Evolutionary conservation across 164 flowering plant genomes (phyloP), one percentile per base, ranked within the genome.

Genomic region (Aristolochia californica): DNA sequence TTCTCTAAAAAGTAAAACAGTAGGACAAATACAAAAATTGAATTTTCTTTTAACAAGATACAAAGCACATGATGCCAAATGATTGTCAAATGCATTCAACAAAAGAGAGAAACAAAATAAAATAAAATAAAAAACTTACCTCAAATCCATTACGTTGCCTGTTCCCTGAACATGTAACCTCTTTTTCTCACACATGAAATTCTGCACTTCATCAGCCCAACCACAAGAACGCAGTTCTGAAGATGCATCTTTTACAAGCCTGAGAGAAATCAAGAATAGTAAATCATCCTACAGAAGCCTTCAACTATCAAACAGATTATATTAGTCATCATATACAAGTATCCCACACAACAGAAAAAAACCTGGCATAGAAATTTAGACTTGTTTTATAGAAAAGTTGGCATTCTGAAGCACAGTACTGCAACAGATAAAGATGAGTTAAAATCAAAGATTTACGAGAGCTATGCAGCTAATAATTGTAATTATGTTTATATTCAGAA

Each of bases 131-230:
- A 28, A 38, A 45, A 13, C 17, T 79, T 73, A 91, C 98, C 80
- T 86, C 44, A 63, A 63, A 20, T 82, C 82, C 59, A 45, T 38
- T 48, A 17, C 17, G 55, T 40, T 52, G 50, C 74, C 77, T 26
- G 64, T 65, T 59, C 72, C 63, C 53, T 51, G 63, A 49, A 65
- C 48, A 68, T 77, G 73, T 26, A 71, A 52, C 65, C 72, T 76
- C 77, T 88, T 91, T 70, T 65, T 76, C 4, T 69, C 68, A 17
- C 57, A 64, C 98, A 93, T 88, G 68, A 74, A 80, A 56, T 27
- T 52, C 48, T 76, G 64, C 51, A 93, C 95, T 55, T 80, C 62
- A 30, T 80, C 78, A n/a, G 66, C 58, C 97, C 95, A 93, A 62
- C 85, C 91, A 73, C 85, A 80, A 27, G 89, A 75, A 48, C 64